Percentiles rank a stretch among this genome's conserved stretches.
phyloP scores from a whole-genome alignment of 176 grass and related monocot genomes.

The Cymbopogon citratus region DNA sequence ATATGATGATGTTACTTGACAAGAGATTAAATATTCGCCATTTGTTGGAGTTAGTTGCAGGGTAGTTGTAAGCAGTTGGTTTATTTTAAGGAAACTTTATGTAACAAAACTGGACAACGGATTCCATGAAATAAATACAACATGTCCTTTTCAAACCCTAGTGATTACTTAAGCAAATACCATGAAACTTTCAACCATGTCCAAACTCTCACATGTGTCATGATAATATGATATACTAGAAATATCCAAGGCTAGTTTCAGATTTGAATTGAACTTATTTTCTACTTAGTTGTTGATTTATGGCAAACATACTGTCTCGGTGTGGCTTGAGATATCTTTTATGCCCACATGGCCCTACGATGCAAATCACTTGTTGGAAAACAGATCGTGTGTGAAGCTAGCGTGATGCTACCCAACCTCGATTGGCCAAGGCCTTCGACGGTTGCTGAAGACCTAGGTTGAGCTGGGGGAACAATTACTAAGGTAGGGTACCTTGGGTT shows the following conservation, averaged over 20 bases:
- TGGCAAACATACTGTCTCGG: neutral
- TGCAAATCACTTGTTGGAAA: too few species aligned
- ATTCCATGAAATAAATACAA: neutral
- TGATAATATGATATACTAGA: neutral
- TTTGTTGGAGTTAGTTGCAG: neutral
- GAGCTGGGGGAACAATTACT: too few species aligned
- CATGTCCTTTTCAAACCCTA: neutral
- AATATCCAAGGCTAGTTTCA: neutral
- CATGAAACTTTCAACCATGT: neutral
- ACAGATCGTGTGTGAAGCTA: too few species aligned
- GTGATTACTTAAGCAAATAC: neutral
- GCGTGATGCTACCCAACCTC: too few species aligned
- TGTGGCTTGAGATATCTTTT: too few species aligned
- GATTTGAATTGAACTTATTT: neutral
- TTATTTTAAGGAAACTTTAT: neutral
- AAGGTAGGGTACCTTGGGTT: too few species aligned
- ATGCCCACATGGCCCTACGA: too few species aligned
- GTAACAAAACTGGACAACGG: neutral
- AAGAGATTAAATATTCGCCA: neutral
- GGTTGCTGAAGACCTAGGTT: too few species aligned
- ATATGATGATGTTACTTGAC: neutral
- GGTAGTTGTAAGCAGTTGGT: neutral
- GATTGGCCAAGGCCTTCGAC: too few species aligned
- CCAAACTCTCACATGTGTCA: neutral
- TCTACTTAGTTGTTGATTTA: neutral